Conservation (phyloP, 495 filamentous ascomycete species). For the Beverwykella pulmonaria region DNA sequence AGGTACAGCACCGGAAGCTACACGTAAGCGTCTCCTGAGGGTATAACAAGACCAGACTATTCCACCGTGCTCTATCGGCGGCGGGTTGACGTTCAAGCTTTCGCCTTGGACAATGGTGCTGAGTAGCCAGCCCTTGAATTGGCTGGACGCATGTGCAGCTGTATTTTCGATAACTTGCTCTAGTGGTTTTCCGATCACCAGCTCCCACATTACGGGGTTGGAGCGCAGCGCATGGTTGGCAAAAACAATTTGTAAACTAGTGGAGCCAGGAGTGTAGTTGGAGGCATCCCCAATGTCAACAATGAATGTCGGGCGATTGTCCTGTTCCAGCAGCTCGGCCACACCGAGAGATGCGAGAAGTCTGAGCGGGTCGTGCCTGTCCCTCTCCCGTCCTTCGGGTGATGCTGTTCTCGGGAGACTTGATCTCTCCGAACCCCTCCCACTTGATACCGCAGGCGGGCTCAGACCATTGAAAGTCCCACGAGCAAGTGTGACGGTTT, state of each 20-base stretch:
- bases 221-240: conserved; percentile 61
- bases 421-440: conserved; percentile 36
- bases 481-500: conserved; percentile 65
- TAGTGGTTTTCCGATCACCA: conserved; percentile 51
- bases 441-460: conserved; percentile 54
- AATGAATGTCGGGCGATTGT: conserved; percentile 69
- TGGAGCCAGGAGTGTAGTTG: conserved; percentile 54
- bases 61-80: conserved; percentile 50
- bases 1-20: conserved; percentile 55
- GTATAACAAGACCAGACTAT: conserved; percentile 67
- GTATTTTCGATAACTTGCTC: conserved; percentile 44
- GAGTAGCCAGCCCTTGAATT: conserved; percentile 67
- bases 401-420: conserved; percentile 36
- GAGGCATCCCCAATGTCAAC: conserved; percentile 60
- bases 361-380: conserved; percentile 48
- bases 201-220: conserved; percentile 51
- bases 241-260: conserved; percentile 56
- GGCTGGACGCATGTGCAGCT: conserved; percentile 43
- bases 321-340: conserved; percentile 66
- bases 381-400: conserved; percentile 49
- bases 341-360: conserved; percentile 61
- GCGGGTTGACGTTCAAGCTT: conserved; percentile 49
- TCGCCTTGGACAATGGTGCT: conserved; percentile 54
- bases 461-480: conserved; percentile 57
- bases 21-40: conserved; percentile 61